Evolutionary conservation across 2,329 filamentous ascomycete genomes (phyloP), one percentile per base, ranked within the genome.

Genomic region (Aspergillus costaricaensis): DNA sequence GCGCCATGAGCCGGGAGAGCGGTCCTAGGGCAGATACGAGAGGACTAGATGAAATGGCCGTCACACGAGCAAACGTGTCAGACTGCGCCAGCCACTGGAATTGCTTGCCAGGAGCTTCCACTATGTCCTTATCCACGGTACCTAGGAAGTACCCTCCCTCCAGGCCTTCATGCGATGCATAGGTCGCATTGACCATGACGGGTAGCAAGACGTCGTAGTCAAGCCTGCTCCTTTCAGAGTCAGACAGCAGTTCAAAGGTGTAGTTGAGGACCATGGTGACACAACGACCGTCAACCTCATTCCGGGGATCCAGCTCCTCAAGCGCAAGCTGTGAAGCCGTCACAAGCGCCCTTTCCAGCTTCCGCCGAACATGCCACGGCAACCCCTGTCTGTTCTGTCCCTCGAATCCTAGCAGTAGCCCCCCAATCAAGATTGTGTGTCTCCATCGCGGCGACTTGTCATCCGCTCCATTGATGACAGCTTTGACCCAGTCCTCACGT

Each of bases 391-490:
- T 79, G 43, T 88, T 84, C 62, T 85, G 82, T 15, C 83, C 81
- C 65, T 90, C 89, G 70, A 93, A 88, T 8, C 91, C 92, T 71
- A 94, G 84, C 60, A 96, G 77, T 21, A 96, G 80, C 3, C 92
- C 93, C 0, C 88, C 88, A 8, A 96, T 83, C 5, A 93, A 84
- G n/a, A 96, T 80, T 30, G 92, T 77, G 74, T 96, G 92, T 74
- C 92, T 88, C 92, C 92, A 96, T 70, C 91, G 81, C 17, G 82
- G 84, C 75, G 80, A 88, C 67, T 81, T 82, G 48, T 85, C 86
- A 69, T 88, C 84, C 15, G 86, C 86, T 8, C 86, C 86, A 43
- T 80, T 81, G 2, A 85, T 80, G 2, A 87, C 79, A 1, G 86
- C 85, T 63, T 80, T 82, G 23, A 84, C 77, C 86, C 86, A 88